phyloP scores from a whole-genome alignment of 257 asterid species.

The Scutellaria baicalensis region DNA sequence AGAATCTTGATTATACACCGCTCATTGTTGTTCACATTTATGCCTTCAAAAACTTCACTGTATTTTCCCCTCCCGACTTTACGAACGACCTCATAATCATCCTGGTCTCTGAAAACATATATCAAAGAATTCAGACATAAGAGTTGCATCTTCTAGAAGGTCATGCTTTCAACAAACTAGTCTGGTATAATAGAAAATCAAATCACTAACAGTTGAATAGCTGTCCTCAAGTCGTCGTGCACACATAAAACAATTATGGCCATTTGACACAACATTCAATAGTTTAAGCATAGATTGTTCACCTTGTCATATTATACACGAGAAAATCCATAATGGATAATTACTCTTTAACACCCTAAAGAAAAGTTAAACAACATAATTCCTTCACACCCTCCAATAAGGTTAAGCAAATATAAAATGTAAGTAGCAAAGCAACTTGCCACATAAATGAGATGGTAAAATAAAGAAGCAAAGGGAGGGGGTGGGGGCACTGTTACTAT shows the following conservation, averaged over 20 bases:
- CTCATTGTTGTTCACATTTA: constrained; percentile 77
- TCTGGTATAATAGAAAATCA: neutral
- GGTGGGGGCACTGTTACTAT: neutral
- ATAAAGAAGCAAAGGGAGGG: too few relatives aligned
- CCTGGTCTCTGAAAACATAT: constrained; percentile 63
- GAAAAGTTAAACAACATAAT: neutral
- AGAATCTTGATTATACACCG: constrained; percentile 83
- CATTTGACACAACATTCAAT: neutral
- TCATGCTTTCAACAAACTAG: neutral
- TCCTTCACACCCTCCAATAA: neutral
- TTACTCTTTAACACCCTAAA: neutral
- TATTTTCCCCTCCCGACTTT: constrained; percentile 97
- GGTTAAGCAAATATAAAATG: neutral
- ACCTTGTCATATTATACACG: neutral
- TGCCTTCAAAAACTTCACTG: constrained; percentile 95
- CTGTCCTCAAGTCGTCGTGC: neutral
- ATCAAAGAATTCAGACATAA: constrained; percentile 5
- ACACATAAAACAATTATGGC: neutral
- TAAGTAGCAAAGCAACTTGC: neutral
- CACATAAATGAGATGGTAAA: neutral
- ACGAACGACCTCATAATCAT: constrained; percentile 89
- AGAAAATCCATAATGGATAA: neutral
- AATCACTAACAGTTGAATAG: neutral
- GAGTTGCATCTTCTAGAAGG: neutral
- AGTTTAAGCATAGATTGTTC: neutral